Base-by-base conservation (phyloP, 805 yeast genomes). In the Starmerella etchellsii region DNA sequence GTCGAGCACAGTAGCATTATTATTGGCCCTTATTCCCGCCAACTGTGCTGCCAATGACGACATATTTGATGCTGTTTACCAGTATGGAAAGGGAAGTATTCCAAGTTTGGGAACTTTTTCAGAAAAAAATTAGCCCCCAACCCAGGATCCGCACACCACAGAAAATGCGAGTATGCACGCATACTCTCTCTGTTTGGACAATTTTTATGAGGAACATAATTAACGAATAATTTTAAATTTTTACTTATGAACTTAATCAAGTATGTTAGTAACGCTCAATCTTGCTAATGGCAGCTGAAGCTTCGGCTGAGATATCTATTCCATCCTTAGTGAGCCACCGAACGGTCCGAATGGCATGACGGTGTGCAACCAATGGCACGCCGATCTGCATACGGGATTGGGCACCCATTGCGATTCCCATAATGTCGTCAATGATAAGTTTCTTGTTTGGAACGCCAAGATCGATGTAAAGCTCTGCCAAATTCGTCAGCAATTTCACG, bases 1-100 rank as follows among this genome's bases (percentile, higher is more conserved):
- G 58, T 88, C 96, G 39, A 81, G 74, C 27, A 88, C 74, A 35
- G 79, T 74, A 39, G 73, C 74, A 44, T 68, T 71, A 44, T 68
- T 71, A 30, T 52, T 53, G 19, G 62, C 54, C 41, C 54, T 49
- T 49, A 88, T 75, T 29, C 71, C 74, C 49, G 81, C 71, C 53
- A 88, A 70, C 69, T 88, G 98, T 46, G 75, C 75, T 31, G 91
- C 81, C 64, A 88, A 74, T 42, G 87, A 76, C 25, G 49, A 37
- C 49, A 40, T 40, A 25, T 26, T 14, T 21, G 31, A 28, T 14
- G 16, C 8, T 28, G 8, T 28, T 28, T 13, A 11, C 8, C 16
- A 10, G 16, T 28, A 7, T 28, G 16, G 16, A 18, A 22, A 7
- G 23, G 21, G 6, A 31, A 31, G 11, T 29, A 9, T 29, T 9